phyloP scores from a whole-genome alignment of 495 filamentous ascomycete species.

The Talaromyces ruber region DNA sequence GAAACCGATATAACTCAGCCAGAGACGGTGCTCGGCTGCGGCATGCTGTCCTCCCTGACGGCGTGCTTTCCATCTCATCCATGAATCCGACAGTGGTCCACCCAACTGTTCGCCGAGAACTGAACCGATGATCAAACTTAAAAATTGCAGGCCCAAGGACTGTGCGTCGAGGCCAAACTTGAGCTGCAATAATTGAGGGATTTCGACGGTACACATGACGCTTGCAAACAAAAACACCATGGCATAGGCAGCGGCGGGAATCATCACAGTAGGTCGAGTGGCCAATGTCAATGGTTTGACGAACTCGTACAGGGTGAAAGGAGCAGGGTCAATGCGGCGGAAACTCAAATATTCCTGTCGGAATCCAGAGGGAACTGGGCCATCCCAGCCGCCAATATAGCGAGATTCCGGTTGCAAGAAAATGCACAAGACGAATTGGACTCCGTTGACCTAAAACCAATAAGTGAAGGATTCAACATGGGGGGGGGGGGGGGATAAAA shows the following conservation, averaged over 20 bases:
- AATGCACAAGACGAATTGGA: conserved; percentile 43
- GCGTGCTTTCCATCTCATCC: conserved; percentile 17
- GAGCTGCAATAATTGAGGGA: conserved; percentile 28
- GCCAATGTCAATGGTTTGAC: conserved; percentile 23
- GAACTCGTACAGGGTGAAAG: conserved; percentile 30
- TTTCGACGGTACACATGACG: conserved; percentile 30
- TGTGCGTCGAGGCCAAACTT: conserved; percentile 32
- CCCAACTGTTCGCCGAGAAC: conserved; percentile 35
- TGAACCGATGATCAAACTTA: conserved; percentile 30
- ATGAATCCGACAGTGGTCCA: conserved; percentile 24
- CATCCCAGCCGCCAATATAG: conserved; percentile 24
- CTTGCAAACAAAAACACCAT: conserved; percentile 28
- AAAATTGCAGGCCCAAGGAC: conserved; percentile 31
- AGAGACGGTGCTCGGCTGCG: conserved; percentile 24
- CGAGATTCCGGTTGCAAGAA: conserved; percentile 50
- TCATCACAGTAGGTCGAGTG: conserved; percentile 18
- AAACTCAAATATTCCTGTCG: conserved; percentile 34
- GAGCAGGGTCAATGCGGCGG: conserved; percentile 38
- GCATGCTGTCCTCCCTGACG: conserved; percentile 9
- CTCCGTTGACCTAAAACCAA: conserved; percentile 39
- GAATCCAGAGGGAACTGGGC: conserved; percentile 14
- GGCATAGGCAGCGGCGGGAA: conserved; percentile 28
- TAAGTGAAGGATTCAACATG: conserved; percentile 12
- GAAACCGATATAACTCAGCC: conserved; percentile 30
- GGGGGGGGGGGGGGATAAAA: conserved; percentile 15